Evolutionary conservation across 2,329 filamentous ascomycete genomes (phyloP), one percentile per base, ranked within the genome.

Genomic region (Fusarium humuli): DNA sequence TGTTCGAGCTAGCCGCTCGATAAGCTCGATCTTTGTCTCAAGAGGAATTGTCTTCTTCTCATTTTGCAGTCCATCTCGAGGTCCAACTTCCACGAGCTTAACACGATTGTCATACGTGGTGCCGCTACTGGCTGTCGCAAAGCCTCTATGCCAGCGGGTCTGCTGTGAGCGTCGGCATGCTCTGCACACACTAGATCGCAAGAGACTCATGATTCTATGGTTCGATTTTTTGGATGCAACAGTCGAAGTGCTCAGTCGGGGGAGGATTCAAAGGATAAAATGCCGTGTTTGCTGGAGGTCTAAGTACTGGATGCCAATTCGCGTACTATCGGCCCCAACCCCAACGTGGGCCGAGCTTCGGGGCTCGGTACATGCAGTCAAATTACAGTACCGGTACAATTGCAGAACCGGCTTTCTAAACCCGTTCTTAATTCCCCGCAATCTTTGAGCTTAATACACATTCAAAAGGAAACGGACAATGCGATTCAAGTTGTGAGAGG

Each of bases 51-150:
- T 84, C 69, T 84, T 87, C 81, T 92, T 92, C 82, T 96, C 92
- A 77, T 96, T 97, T 78, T 97, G 93, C 56, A 97, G 82, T n/a
- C 93, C 93, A 82, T 97, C 93, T 70, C 93, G 86, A 34, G 93
- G 93, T 11, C 92, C 93, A 67, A 97, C 93, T 82, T 97, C 93
- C 67, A 96, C 90, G 41, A 97, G 90, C 80, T 84, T 86, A 65
- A 89, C 85, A 63, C 75, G 78, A 75, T 82, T 85, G 76, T 84
- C 81, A 62, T 76, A 73, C 48, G 76, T 67, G 30, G 70, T 68
- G 44, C 68, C 66, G 42, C 68, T 68, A 45, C 75, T 78, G 40
- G 81, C 80, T n/a, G 83, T 83, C 49, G 83, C 82, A 65, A 83
- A 79, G 46, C 77, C 76, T 52, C 82, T 77, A 48, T 77, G 75